These are phyloP conservation scores for Pythium aphanidermatum DNA, from an alignment of 352 stramenopile species.

Conservation along the genomic window DNA sequence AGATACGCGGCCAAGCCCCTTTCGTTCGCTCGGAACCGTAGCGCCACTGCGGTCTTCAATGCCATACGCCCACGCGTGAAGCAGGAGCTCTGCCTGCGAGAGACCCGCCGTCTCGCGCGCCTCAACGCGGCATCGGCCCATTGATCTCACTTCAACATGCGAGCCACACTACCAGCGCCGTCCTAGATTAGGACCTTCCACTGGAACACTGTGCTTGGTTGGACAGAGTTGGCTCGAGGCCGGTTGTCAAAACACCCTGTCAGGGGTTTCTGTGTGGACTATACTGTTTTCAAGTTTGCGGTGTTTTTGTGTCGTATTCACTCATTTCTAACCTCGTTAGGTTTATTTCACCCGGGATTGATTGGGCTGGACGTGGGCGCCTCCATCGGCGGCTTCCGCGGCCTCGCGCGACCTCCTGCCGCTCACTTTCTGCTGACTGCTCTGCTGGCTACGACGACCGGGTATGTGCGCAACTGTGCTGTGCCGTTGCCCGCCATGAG, in stretches of 20 bases:
- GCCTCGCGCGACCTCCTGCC: neutral
- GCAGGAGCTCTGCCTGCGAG: constrained; percentile 11
- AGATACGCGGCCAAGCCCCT: constrained; percentile 10
- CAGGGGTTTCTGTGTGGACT: no score
- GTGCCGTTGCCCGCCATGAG: neutral
- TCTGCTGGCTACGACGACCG: constrained; percentile 82
- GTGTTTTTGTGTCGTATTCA: no score
- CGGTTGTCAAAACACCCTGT: no score
- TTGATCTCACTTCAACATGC: constrained; percentile 20
- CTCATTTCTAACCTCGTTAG: no score
- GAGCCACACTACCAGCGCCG: neutral
- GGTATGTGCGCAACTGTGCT: constrained; percentile 29
- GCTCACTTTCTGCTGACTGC: constrained; percentile 92
- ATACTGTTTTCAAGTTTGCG: no score
- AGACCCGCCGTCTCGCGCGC: constrained; percentile 18
- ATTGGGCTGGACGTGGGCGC: constrained; percentile 9
- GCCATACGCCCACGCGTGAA: constrained; percentile 16
- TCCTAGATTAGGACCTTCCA: constrained; percentile 14
- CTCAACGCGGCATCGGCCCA: constrained; percentile 12
- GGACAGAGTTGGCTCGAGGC: constrained; percentile 5
- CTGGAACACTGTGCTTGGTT: constrained; percentile 2
- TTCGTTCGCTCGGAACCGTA: constrained; percentile 2
- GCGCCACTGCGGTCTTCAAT: constrained; percentile 13
- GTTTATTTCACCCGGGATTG: constrained; percentile 8
- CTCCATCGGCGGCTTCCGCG: neutral